Evolutionary conservation across 2,329 filamentous ascomycete genomes (phyloP), one percentile per base, ranked within the genome.

Genomic region (Chaetoscypha palmicola): DNA sequence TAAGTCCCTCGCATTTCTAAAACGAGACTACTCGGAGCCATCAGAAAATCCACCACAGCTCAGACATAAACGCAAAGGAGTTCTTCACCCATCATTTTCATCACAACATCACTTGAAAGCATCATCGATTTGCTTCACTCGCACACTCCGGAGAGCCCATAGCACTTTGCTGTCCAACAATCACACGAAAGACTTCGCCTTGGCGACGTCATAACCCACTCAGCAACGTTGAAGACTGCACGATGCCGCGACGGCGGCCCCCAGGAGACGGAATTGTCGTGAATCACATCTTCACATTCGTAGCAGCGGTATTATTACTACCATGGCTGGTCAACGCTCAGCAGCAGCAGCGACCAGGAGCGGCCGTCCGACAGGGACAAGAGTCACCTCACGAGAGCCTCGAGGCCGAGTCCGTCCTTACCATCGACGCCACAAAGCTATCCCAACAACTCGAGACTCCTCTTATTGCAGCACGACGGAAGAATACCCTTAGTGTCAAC

Each of bases 241-340:
- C 58, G 50, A 83, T 81, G 77, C 69, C 76, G 71, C 79, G 75
- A 74, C 56, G 56, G 51, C 76, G 77, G 70, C 77, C 77, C 64
- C 72, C 72, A 59, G 74, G 73, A 68, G 73, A 74, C 65, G 72
- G 69, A 61, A 63, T 60, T 67, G 69, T 67, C 65, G 68, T 68
- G 61, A 72, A 63, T 64, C 68, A 58, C 68, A 65, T 61, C 62
- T 68, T 57, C 58, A 74, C 62, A 58, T 71, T 64, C 62, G 73
- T 76, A 63, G 69, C 80, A 62, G 74, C 72, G 56, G 63, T 79
- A 50, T 66, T 81, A 45, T 64, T 81, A 44, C 62, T 82, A 47
- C 75, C 77, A 41, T 75, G 70, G 66, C 66, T 79, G 54, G 73
- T 74, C 67, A 72, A 79, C 58, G 76, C 76, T 73, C 77, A 77